Conservation (phyloP, 1,284 basidiomycete species). For the Rhodofomes roseus region DNA sequence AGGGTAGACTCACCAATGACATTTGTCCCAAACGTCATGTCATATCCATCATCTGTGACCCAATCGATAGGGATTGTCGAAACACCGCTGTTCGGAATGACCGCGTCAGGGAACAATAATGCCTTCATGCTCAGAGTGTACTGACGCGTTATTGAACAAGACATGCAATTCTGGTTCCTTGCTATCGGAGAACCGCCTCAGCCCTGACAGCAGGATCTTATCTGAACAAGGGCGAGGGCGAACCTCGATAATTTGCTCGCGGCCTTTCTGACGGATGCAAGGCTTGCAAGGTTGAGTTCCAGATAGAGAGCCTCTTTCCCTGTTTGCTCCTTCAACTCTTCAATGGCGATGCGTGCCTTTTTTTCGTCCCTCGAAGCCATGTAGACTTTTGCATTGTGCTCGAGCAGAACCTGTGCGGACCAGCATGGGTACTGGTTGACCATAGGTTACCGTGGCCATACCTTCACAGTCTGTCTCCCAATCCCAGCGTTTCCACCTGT, state of each 20-base stretch:
- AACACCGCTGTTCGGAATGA: constrained; percentile 41
- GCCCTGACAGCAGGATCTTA: too few relatives aligned
- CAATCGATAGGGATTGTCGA: constrained; percentile 41
- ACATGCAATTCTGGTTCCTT: constrained; percentile 46
- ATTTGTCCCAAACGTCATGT: constrained; percentile 61
- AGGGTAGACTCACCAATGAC: constrained; percentile 31
- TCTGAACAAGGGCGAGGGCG: too few relatives aligned
- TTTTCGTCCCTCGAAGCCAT: constrained; percentile 43
- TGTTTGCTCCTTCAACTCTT: constrained; percentile 31
- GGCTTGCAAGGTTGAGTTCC: constrained; percentile 45
- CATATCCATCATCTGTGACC: constrained; percentile 51
- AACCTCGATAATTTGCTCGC: constrained; percentile 36
- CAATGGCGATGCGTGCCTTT: constrained; percentile 41
- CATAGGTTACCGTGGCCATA: constrained; percentile 1
- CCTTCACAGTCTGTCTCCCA: constrained; percentile 33
- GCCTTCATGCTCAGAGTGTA: not conserved
- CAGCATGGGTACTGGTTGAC: not conserved
- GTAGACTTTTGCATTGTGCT: constrained; percentile 48
- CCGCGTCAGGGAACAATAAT: not conserved
- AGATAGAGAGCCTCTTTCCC: constrained; percentile 39
- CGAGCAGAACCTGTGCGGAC: constrained; percentile 33
- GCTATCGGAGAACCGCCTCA: constrained; percentile 18
- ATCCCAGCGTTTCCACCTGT: constrained; percentile 38
- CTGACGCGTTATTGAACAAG: constrained; percentile 51
- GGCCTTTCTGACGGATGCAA: constrained; percentile 37